These are phyloP conservation scores for Aplosporella prunicola DNA, from an alignment of 2,329 filamentous ascomycete species.

Conservation along the genomic window DNA sequence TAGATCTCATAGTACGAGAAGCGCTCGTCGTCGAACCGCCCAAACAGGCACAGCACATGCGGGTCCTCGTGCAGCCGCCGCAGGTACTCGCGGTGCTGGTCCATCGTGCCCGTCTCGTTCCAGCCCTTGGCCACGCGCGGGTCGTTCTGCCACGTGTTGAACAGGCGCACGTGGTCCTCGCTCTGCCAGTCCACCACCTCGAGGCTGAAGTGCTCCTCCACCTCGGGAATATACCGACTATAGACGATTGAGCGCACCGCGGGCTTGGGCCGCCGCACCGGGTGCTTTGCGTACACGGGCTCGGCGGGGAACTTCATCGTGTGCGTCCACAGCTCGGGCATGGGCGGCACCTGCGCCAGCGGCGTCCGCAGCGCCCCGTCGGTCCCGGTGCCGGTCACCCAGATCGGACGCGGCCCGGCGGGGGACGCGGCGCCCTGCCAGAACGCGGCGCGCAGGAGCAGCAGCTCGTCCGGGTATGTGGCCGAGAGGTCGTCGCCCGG, in stretches of 20 bases:
- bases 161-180: constrained; percentile 55
- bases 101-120: constrained; percentile 68
- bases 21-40: constrained; percentile 57
- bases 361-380: constrained; percentile 23
- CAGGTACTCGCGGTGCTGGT: constrained; percentile 65
- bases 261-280: constrained; percentile 62
- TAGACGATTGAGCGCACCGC: constrained; percentile 61
- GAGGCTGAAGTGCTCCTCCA: constrained; percentile 69
- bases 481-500: constrained; percentile 22
- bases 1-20: constrained; percentile 78
- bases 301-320: constrained; percentile 40
- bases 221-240: constrained; percentile 67
- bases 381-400: too few species aligned
- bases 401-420: constrained; percentile 32
- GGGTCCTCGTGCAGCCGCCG: constrained; percentile 59
- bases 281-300: constrained; percentile 55
- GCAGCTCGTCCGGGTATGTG: constrained; percentile 32
- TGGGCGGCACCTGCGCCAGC: constrained; percentile 27
- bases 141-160: constrained; percentile 77
- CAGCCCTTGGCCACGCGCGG: constrained; percentile 70
- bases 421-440: constrained; percentile 37
- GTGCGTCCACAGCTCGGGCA: constrained; percentile 34
- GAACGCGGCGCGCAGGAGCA: constrained; percentile 43
- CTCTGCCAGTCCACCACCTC: constrained; percentile 60
- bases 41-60: constrained; percentile 61